phyloP scores from a whole-genome alignment of 2,329 filamentous ascomycete species.

The Alternaria infectoria region DNA sequence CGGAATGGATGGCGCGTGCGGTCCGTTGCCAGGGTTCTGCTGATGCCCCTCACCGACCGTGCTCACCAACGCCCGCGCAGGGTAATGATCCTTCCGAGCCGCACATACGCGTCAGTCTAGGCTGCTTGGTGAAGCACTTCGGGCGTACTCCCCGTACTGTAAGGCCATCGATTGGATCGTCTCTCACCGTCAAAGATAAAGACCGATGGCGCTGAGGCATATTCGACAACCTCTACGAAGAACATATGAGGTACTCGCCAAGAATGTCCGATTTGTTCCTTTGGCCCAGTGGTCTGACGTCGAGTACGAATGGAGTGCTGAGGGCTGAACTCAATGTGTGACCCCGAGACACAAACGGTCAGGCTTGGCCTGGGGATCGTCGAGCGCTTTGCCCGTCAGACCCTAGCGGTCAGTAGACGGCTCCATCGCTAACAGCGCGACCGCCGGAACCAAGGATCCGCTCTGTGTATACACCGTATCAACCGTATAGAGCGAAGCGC shows the following conservation, averaged over 20 bases:
- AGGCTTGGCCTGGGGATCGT: conserved; percentile 10
- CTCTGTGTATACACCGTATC: conserved; percentile 5
- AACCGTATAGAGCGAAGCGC: conserved; percentile 2
- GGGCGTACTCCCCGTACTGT: background rate
- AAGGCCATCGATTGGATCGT: background rate
- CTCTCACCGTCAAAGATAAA: background rate
- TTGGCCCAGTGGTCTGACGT: background rate
- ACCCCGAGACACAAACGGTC: background rate
- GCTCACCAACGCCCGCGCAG: background rate
- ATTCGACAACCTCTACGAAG: background rate
- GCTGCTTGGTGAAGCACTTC: background rate
- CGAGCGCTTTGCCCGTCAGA: conserved; percentile 9
- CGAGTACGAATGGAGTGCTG: background rate
- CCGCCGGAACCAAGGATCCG: conserved; percentile 10
- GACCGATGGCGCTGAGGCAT: background rate
- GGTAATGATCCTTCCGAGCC: background rate
- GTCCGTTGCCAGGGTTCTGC: background rate
- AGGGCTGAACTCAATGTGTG: background rate
- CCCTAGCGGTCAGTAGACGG: background rate
- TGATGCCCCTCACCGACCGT: background rate
- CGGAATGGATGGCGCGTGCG: background rate
- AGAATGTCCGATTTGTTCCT: background rate
- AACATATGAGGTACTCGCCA: background rate
- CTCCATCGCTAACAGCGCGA: conserved; percentile 10
- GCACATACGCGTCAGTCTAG: background rate